Evolutionary conservation across 345 rosid species (phyloP), one percentile per base, ranked within the genome.

Genomic region (Pseudoturritis turrita): DNA sequence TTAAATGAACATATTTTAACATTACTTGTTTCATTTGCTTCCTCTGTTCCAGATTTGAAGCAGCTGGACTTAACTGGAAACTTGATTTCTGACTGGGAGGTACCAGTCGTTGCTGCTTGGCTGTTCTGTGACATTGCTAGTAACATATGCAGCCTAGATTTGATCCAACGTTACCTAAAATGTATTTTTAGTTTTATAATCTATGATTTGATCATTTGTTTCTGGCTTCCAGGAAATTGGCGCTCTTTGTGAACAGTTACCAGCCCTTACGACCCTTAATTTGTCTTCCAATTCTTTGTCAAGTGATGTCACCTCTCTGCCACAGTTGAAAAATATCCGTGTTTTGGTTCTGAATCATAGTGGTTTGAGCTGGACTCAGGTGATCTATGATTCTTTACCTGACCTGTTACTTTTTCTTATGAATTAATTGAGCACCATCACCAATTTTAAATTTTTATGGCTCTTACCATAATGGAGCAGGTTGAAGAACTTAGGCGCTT

Each of bases 51-150:
- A 94, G 99, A 81, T 80, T 69, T 91, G 50, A 83, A 87, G 83
- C 86, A 84, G 81, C 85, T 95, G 55, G 99, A 95, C 81, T 81
- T 91, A 78, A 88, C 89, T 13, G 99, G 97, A 79, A 95, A 95
- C 83, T 86, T 95, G 79, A 85, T 95, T 68, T 83, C 83, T 21
- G 84, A 89, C 59, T 95, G 97, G 97, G 84, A 88, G 97, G 99
- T 91, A 79, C 18, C 2, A 54, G 1, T 54, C 23, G 1, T 63
- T 63, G 17, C 49, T 46, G 52, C 65, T 44, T 55, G 22, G 14
- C 31, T 62, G 26, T 72, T 4, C 21, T 25, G 1, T 70, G 2
- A 35, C 17, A 51, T 61, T 62, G n/a, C n/a, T 53, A 40, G 40
- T 44, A 23, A 33, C 55, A n/a, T 63, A 65, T 35, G 12, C 15